Evolutionary conservation across 306 rosid species (phyloP), one percentile per base, ranked within the genome.

Genomic region (Cajanus cajan): DNA sequence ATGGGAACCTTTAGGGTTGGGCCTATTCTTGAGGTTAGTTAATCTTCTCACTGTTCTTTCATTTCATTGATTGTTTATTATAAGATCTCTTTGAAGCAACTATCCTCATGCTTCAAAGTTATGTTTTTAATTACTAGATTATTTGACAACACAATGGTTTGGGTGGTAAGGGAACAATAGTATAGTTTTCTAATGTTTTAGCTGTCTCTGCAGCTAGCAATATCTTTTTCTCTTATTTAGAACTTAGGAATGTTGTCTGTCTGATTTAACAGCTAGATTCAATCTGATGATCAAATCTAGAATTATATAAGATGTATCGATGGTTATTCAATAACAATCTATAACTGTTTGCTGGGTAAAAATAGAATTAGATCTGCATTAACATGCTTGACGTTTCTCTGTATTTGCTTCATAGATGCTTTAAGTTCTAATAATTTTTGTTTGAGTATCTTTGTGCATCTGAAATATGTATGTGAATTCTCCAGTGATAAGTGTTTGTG

Each of bases 1-100:
- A 92, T 92, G 97, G 94, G 97, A 74, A 89, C 89, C 78, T 92
- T 92, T 82, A 92, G 48, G 86, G 78, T 92, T 81, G 96, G 97
- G 79, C 94, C 88, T 70, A 77, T 85, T 73, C 89, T 92, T 31
- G 83, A 92, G 94, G 97, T 90, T 78, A 50, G 88, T 73, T 76
- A 36, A 78, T 54, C 76, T 69, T 55, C 33, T 74, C 31, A 48
- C 37, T 67, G 3, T 78, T 40, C 74, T 18, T 55, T 18, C 67
- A 14, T 80, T 73, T 78, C 14, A 24, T 57, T 75, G 39, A 51
- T 13, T 73, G 36, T 55, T 63, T 62, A 68, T 57, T 31, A 15
- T 39, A 61, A 77, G 57, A 80, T 77, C 39, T 76, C 52, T 66
- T 8, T 63, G 43, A 57, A 79, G 15, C 70, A 16, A 54, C 52